These are phyloP conservation scores for Paraconiothyrium brasiliense DNA, from an alignment of 2,329 filamentous ascomycete species.

Conservation along the genomic window DNA sequence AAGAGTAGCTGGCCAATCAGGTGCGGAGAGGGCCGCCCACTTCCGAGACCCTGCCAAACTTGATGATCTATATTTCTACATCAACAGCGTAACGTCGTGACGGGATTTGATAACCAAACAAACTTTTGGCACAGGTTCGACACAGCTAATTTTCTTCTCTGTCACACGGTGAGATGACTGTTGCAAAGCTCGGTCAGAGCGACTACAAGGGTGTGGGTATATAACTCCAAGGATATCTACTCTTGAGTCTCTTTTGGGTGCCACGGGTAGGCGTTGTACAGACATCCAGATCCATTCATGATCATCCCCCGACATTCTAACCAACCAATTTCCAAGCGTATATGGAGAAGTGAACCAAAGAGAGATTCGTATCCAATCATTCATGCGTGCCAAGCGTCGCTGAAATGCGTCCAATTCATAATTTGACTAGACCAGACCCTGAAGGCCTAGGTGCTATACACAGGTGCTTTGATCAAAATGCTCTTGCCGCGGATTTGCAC, in stretches of 20 bases:
- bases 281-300: conserved; percentile 5
- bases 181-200: conserved; percentile 14
- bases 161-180: background rate
- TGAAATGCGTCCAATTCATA: conserved; percentile 24
- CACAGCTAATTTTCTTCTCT: too few relatives aligned
- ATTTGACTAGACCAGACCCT: conserved; percentile 14
- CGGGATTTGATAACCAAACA: too few relatives aligned
- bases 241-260: conserved; percentile 7
- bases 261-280: conserved; percentile 1
- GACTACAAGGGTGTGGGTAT: conserved; percentile 3
- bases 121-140: too few relatives aligned
- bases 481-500: conserved; percentile 60
- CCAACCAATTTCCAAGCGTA: background rate
- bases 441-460: conserved; percentile 46
- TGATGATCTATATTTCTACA: too few relatives aligned
- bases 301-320: background rate
- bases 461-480: conserved; percentile 60
- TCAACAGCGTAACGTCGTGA: too few relatives aligned
- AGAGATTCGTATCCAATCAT: conserved; percentile 5
- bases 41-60: conserved; percentile 10
- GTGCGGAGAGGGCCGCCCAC: background rate
- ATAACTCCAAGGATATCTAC: conserved; percentile 7
- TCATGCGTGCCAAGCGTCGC: conserved; percentile 27
- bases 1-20: conserved; percentile 31
- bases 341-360: conserved; percentile 5